Base-by-base conservation (phyloP, 805 yeast genomes). In the Debaryomyces maramus region DNA sequence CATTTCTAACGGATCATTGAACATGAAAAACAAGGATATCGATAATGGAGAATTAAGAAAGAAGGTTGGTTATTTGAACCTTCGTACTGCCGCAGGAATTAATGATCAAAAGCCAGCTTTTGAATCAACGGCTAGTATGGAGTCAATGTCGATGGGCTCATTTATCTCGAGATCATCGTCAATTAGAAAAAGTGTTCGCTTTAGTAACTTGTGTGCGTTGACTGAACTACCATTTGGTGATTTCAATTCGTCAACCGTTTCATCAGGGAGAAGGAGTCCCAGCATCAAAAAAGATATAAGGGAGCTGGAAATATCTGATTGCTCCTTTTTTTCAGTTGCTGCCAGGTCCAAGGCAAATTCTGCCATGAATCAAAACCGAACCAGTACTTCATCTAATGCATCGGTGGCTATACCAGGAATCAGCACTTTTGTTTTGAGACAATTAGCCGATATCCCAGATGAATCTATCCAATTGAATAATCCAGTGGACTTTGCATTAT, bases 361-460 rank as follows among this genome's bases (percentile, higher is more conserved):
- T 15, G 34, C 28, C 5, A 44, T 41, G 34, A 44, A 34, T 8
- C 44, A 47, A 34, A 45, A 40, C 9, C 39, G 33, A 19, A 45
- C 46, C 11, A 46, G 50, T 36, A 38, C 50, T 3, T 45, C 60
- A 3, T 49, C 65, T 1, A 41, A 55, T 18, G 51, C 55, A 26
- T 63, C 70, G 2, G 76, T 73, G 3, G 83, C 81, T 2, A 80
- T 85, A 33, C 85, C 84, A 1, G 75, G 75, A 2, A 69, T 70
- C 14, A 67, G 70, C 48, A 65, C 53, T 39, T 59, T 54, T 44
- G 69, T 66, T 4, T 55, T 70, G 34, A 65, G 67, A 30, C 88
- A 83, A 52, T 72, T 89, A 34, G 95, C 95, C 1, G 85, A 85
- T 5, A 80, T 90, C 36, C 91, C 97, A 0, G 97, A 91, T 58